Percentiles rank a stretch among this genome's conserved stretches.
These are phyloP conservation scores for Candida odintsovae DNA, from an alignment of 805 yeast species.

Conservation along the genomic window DNA sequence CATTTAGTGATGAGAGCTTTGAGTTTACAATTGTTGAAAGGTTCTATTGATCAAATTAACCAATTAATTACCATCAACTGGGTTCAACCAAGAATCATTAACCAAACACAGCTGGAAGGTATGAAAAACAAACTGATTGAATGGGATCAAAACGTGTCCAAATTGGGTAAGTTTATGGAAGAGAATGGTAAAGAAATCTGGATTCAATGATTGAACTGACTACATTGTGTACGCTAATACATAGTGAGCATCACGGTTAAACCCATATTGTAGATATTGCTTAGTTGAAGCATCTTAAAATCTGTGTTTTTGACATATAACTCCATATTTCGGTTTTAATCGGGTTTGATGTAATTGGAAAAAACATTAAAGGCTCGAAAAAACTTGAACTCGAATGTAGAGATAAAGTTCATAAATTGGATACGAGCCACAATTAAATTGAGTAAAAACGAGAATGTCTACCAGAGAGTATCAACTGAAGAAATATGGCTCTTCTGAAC, in stretches of 20 bases:
- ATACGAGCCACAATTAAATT: too few relatives aligned
- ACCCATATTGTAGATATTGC: too few relatives aligned
- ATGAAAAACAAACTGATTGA: slow-evolving; percentile 67
- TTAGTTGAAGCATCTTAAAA: too few relatives aligned
- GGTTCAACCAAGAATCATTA: slow-evolving; percentile 95
- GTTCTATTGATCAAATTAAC: slow-evolving; percentile 85
- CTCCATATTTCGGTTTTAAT: too few relatives aligned
- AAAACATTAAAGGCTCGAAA: too few relatives aligned
- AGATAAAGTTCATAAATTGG: too few relatives aligned
- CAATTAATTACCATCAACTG: slow-evolving; percentile 77
- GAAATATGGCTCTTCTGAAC: not conserved
- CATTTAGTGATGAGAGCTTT: slow-evolving; percentile 88
- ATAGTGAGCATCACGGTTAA: too few relatives aligned
- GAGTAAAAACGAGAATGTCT: too few relatives aligned
- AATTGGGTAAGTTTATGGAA: slow-evolving; percentile 57
- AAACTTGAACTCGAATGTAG: too few relatives aligned
- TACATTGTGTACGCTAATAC: too few relatives aligned
- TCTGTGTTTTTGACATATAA: too few relatives aligned
- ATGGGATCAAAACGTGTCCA: slow-evolving; percentile 76
- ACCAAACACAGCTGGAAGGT: slow-evolving; percentile 66
- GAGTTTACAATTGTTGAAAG: slow-evolving; percentile 75
- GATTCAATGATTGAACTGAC: slow-evolving; percentile 31
- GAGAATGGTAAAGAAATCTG: slow-evolving; percentile 58
- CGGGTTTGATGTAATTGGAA: too few relatives aligned
- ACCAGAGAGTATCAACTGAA: not conserved